Conservation (phyloP, 306 rosid species). For the Inga oerstediana region DNA sequence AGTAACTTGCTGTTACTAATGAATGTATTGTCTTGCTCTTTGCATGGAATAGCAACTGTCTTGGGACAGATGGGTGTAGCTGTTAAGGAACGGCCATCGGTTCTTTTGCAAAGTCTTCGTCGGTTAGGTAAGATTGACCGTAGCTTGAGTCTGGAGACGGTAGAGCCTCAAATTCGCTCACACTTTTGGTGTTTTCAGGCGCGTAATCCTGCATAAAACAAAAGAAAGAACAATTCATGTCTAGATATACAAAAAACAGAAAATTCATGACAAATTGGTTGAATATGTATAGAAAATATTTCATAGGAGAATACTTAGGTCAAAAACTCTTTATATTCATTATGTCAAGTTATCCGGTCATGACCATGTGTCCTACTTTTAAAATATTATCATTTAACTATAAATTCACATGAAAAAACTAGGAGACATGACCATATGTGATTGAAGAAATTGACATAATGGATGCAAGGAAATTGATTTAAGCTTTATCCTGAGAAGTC, state of each 20-base stretch:
- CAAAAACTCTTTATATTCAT: too few relatives aligned
- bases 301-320: too few relatives aligned
- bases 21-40: background rate
- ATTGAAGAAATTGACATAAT: too few relatives aligned
- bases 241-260: constrained; percentile 7
- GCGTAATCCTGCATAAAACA: constrained; percentile 66
- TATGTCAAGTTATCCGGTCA: too few relatives aligned
- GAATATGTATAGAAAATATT: too few relatives aligned
- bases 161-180: constrained; percentile 79
- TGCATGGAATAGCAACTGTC: background rate
- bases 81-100: constrained; percentile 76
- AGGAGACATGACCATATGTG: too few relatives aligned
- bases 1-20: background rate
- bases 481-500: background rate
- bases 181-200: constrained; percentile 69
- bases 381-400: too few relatives aligned
- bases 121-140: constrained; percentile 57
- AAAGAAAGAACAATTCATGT: background rate
- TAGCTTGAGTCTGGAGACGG: constrained; percentile 80
- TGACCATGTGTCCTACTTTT: too few relatives aligned
- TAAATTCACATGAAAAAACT: too few relatives aligned
- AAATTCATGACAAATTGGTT: background rate
- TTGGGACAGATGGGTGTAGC: constrained; percentile 74
- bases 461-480: too few relatives aligned
- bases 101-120: constrained; percentile 86